Evolutionary conservation across 176 grass and related monocot species (phyloP).

Genomic region (Cymbopogon citratus): DNA sequence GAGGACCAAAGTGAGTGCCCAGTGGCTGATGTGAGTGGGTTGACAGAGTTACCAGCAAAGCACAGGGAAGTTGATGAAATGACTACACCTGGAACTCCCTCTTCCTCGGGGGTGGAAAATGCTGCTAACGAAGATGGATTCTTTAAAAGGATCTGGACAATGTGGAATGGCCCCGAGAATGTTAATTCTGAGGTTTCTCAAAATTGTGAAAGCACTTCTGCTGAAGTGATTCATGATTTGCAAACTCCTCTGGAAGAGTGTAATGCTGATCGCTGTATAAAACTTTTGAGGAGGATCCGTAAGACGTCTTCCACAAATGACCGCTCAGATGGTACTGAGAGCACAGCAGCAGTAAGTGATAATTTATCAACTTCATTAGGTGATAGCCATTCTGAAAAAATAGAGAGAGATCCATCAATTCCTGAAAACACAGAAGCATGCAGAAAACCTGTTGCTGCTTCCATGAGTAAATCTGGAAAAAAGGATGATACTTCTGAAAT

Average conservation of each 20-base stretch:
- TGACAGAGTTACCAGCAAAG: slow-evolving; percentile 22
- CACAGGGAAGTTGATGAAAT: slow-evolving; percentile 30
- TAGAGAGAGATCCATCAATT: slow-evolving; percentile 22
- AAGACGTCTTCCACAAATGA: slow-evolving; percentile 12
- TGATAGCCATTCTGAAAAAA: slow-evolving; percentile 25
- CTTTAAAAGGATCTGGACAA: slow-evolving; percentile 46
- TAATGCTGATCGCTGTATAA: not conserved
- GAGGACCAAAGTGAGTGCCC: slow-evolving; percentile 22
- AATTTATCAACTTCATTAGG: slow-evolving; percentile 21
- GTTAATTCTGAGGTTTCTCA: slow-evolving; percentile 31
- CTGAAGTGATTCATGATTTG: slow-evolving; percentile 30
- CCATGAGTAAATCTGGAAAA: slow-evolving; percentile 22
- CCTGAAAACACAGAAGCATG: slow-evolving; percentile 19
- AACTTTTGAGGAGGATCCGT: slow-evolving; percentile 20
- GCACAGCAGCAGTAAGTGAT: not conserved
- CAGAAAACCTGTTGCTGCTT: slow-evolving; percentile 22
- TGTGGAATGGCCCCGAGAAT: slow-evolving; percentile 34
- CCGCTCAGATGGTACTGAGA: slow-evolving; percentile 14
- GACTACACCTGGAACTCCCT: slow-evolving; percentile 15
- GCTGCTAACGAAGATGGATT: slow-evolving; percentile 24
- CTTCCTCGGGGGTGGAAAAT: slow-evolving; percentile 26
- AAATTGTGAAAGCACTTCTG: slow-evolving; percentile 28
- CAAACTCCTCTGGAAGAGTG: slow-evolving; percentile 24
- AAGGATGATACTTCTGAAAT: slow-evolving; percentile 25
- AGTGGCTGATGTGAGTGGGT: slow-evolving; percentile 18